A percentile compares a stretch with the other conserved stretches of the same genome.
Conservation (phyloP, 2,329 filamentous ascomycete species). For the Tympanopsis confertula region DNA sequence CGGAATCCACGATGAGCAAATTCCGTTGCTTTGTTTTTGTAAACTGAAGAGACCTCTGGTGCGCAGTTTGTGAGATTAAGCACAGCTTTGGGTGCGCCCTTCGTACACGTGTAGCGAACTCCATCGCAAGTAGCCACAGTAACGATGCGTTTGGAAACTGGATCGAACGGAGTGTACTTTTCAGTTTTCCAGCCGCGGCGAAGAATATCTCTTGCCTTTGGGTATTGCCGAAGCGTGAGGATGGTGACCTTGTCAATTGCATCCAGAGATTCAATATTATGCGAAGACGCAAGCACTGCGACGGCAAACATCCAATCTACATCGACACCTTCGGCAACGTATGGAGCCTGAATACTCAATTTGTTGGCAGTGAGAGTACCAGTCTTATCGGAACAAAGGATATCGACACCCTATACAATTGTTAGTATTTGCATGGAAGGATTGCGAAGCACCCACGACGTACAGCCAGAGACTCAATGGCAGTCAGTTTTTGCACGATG, state of each 20-base stretch:
- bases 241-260: slow-evolving; percentile 73
- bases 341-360: slow-evolving; percentile 66
- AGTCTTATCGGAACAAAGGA: slow-evolving; percentile 74
- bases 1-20: slow-evolving; percentile 73
- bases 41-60: slow-evolving; percentile 51
- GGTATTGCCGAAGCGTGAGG: slow-evolving; percentile 64
- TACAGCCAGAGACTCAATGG: slow-evolving; percentile 60
- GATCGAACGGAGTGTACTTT: slow-evolving; percentile 70
- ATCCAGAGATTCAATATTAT: slow-evolving; percentile 69
- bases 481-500: slow-evolving; percentile 69
- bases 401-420: slow-evolving; percentile 46
- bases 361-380: slow-evolving; percentile 68
- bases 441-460: slow-evolving; percentile 5
- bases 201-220: slow-evolving; percentile 66
- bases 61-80: slow-evolving; percentile 58
- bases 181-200: slow-evolving; percentile 65
- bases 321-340: slow-evolving; percentile 65
- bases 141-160: slow-evolving; percentile 70
- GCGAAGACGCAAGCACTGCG: slow-evolving; percentile 64
- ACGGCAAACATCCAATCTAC: slow-evolving; percentile 80
- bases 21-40: slow-evolving; percentile 62
- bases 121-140: slow-evolving; percentile 57
- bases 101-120: slow-evolving; percentile 62
- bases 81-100: slow-evolving; percentile 69
- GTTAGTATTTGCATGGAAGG: neutral